Conservation (phyloP, 1,284 basidiomycete genomes). For the Tylopilus sp. region DNA sequence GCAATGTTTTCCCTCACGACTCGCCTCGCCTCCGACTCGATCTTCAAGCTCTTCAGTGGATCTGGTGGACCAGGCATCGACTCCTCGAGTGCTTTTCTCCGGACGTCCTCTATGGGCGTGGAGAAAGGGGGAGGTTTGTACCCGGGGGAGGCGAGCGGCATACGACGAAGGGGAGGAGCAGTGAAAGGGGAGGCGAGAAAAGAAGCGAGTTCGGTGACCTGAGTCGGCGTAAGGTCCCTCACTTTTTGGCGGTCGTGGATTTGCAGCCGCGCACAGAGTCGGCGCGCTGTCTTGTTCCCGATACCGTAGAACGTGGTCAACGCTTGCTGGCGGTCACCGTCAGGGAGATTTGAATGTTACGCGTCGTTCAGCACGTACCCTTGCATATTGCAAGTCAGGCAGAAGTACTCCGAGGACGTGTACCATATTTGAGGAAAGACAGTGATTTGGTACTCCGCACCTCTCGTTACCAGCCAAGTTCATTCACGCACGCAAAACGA, state of each 20-base stretch:
- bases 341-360: not conserved
- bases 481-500: slow-evolving; percentile 13
- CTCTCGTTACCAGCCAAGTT: not conserved
- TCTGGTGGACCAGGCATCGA: slow-evolving; percentile 39
- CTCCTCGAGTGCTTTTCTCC: slow-evolving; percentile 25
- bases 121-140: slow-evolving; percentile 48
- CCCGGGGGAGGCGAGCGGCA: slow-evolving; percentile 54
- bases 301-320: slow-evolving; percentile 82
- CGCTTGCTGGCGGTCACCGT: slow-evolving; percentile 58
- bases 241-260: slow-evolving; percentile 80
- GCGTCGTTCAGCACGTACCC: slow-evolving; percentile 42
- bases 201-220: slow-evolving; percentile 80
- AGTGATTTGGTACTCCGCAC: slow-evolving; percentile 33
- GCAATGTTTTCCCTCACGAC: slow-evolving; percentile 83
- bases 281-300: slow-evolving; percentile 65
- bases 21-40: slow-evolving; percentile 77
- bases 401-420: slow-evolving; percentile 74
- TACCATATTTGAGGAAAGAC: slow-evolving; percentile 46
- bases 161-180: slow-evolving; percentile 54
- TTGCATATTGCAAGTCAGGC: slow-evolving; percentile 62
- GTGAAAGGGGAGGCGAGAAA: slow-evolving; percentile 83
- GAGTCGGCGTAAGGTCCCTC: slow-evolving; percentile 68
- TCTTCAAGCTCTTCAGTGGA: slow-evolving; percentile 65
- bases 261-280: slow-evolving; percentile 82
- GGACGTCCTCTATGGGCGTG: slow-evolving; percentile 41